phyloP scores from a whole-genome alignment of 108 stramenopile species.

The Craspedostauros australis region DNA sequence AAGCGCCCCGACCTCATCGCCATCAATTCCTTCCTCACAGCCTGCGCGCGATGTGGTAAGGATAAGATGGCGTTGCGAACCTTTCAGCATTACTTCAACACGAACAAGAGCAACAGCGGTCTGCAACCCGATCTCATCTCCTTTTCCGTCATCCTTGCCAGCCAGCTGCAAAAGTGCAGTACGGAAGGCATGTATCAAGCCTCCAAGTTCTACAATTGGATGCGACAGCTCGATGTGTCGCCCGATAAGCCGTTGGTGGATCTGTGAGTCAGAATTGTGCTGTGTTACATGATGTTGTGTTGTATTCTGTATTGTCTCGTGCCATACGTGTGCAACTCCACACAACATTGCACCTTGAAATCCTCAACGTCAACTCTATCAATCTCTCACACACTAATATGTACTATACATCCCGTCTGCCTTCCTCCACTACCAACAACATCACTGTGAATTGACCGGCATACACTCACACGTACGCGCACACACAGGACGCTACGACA shows the following conservation, averaged over 20 bases:
- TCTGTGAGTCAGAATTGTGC: constrained; percentile 34
- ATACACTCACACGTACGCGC: too few species aligned
- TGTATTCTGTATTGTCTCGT: not conserved
- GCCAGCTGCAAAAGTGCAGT: constrained; percentile 45
- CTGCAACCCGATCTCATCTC: constrained; percentile 64
- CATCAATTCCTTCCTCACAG: constrained; percentile 69
- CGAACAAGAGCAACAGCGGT: constrained; percentile 7
- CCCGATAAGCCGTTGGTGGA: constrained; percentile 71
- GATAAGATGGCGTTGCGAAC: constrained; percentile 47
- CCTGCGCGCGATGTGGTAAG: constrained; percentile 45
- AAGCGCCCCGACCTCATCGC: constrained; percentile 57
- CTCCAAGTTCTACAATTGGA: constrained; percentile 67
- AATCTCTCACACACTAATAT: too few species aligned
- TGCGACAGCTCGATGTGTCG: too few species aligned
- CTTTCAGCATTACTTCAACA: constrained; percentile 38
- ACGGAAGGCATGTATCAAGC: too few species aligned
- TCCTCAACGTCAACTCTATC: too few species aligned
- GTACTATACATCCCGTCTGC: too few species aligned
- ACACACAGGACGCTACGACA: too few species aligned
- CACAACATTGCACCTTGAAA: too few species aligned
- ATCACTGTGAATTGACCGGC: too few species aligned
- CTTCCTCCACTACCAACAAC: not conserved
- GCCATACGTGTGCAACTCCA: too few species aligned
- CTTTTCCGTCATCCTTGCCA: constrained; percentile 60
- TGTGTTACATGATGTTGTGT: not conserved